phyloP scores from a whole-genome alignment of 495 filamentous ascomycete species.

The Penicillium malachiteum region DNA sequence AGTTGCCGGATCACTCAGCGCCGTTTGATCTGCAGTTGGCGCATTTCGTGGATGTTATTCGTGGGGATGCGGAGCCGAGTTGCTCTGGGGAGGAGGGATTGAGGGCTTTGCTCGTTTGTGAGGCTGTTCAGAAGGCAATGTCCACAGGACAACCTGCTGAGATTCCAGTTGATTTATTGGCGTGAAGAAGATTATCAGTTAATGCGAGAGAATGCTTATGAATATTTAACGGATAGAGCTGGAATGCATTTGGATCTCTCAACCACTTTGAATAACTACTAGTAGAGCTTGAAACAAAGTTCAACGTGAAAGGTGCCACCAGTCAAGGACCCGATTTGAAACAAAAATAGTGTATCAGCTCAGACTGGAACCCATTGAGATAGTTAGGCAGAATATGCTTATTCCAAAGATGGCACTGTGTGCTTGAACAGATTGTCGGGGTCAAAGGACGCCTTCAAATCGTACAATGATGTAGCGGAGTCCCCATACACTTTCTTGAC shows the following conservation, averaged over 20 bases:
- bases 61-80: conserved; percentile 39
- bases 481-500: conserved; percentile 24
- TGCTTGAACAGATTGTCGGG: conserved; percentile 31
- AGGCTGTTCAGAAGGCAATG: conserved; percentile 42
- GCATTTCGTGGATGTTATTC: conserved; percentile 56
- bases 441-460: conserved; percentile 33
- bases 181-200: background rate
- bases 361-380: too few relatives aligned
- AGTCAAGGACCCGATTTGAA: too few relatives aligned
- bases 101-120: conserved; percentile 43
- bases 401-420: conserved; percentile 24
- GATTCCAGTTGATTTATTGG: conserved; percentile 25
- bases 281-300: too few relatives aligned
- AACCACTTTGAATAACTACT: too few relatives aligned
- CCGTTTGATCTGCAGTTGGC: conserved; percentile 57
- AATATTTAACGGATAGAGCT: too few relatives aligned
- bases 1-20: conserved; percentile 36
- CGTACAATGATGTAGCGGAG: conserved; percentile 14
- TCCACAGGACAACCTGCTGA: conserved; percentile 37
- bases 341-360: too few relatives aligned
- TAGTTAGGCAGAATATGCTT: background rate
- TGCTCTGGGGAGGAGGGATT: conserved; percentile 47
- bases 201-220: background rate
- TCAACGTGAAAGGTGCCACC: too few relatives aligned
- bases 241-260: too few relatives aligned